Percentiles rank a stretch among this genome's conserved stretches.
Evolutionary conservation across 75 land plant species (phyloP).

Genomic region (Cunninghamia lanceolata): DNA sequence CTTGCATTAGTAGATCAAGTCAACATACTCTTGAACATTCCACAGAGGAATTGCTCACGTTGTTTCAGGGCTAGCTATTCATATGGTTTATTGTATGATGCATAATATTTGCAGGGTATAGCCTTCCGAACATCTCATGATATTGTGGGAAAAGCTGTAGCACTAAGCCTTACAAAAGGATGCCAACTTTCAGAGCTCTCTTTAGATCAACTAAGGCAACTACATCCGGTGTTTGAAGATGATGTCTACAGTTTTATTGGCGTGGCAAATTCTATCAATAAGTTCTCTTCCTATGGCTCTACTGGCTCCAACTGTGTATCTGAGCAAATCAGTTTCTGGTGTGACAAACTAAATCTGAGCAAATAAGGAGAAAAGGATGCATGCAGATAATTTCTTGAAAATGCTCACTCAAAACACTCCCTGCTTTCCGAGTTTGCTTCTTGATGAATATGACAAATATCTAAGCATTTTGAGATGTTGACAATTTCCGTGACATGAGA

Average conservation of each 20-base stretch:
- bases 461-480: constrained; percentile 12
- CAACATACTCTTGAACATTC: background rate
- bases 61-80: background rate
- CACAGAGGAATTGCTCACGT: background rate
- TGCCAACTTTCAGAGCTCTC: constrained; percentile 64
- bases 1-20: background rate
- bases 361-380: background rate
- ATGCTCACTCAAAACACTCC: background rate
- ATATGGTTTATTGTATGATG: constrained; percentile 2
- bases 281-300: constrained; percentile 89
- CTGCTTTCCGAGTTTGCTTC: background rate
- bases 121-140: constrained; percentile 98
- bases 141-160: constrained; percentile 91
- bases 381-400: background rate
- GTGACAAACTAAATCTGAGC: constrained; percentile 47
- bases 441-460: too few relatives aligned
- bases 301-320: constrained; percentile 78
- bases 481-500: background rate
- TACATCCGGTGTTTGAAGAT: constrained; percentile 69
- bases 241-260: constrained; percentile 91
- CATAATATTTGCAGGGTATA: constrained; percentile 57
- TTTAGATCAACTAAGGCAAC: constrained; percentile 54
- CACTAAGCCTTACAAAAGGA: constrained; percentile 58
- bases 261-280: constrained; percentile 72
- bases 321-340: constrained; percentile 66